Evolutionary conservation across 345 rosid species (phyloP).

Genomic region (Physaria fendleri): DNA sequence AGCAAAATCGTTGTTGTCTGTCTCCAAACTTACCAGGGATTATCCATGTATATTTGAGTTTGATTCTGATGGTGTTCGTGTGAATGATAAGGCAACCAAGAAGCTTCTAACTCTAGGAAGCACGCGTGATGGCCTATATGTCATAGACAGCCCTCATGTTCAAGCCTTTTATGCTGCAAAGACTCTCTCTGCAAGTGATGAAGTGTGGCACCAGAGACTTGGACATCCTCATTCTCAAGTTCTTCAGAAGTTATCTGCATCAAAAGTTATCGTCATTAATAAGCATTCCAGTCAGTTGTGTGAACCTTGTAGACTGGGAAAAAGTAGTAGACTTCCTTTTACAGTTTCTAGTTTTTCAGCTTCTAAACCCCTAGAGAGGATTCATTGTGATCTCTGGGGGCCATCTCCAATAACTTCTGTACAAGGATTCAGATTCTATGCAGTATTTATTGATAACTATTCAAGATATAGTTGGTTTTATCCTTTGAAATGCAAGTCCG

Average conservation of each 20-base stretch:
- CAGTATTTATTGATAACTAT: background rate
- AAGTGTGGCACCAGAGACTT: background rate
- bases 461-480: background rate
- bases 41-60: background rate
- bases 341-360: background rate
- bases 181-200: background rate
- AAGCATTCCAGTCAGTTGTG: rapidly evolving
- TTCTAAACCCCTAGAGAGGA: background rate
- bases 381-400: background rate
- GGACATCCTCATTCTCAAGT: background rate
- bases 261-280: background rate
- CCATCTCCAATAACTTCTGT: too few relatives aligned
- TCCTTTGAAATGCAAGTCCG: background rate
- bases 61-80: background rate
- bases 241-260: background rate
- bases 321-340: background rate
- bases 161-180: background rate
- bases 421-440: background rate
- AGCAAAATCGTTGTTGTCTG: background rate
- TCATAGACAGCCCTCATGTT: background rate
- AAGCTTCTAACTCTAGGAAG: background rate
- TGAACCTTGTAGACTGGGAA: background rate
- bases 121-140: too few relatives aligned
- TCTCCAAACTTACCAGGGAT: background rate
- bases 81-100: background rate